A percentile compares a stretch with the other conserved stretches of the same genome.
Evolutionary conservation across 2,329 filamentous ascomycete genomes (phyloP).

Genomic region (Colletotrichum endophyticum): DNA sequence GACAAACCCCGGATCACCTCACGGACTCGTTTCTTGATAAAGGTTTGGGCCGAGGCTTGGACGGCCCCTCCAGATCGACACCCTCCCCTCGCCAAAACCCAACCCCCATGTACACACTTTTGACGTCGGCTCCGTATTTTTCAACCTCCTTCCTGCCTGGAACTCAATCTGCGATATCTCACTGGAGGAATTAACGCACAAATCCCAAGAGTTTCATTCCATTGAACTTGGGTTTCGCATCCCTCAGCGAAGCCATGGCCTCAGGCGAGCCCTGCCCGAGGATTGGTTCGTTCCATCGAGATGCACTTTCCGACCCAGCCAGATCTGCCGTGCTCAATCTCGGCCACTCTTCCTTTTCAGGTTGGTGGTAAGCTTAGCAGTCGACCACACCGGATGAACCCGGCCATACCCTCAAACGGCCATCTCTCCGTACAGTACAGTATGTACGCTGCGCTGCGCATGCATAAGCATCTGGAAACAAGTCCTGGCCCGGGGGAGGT

Average conservation of each 20-base stretch:
- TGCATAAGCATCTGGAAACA: background rate
- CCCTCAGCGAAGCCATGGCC: background rate
- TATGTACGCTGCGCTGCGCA: background rate
- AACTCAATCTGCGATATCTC: background rate
- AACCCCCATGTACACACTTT: background rate
- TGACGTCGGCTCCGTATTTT: background rate
- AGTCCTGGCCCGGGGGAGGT: background rate
- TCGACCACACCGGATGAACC: conserved; percentile 18
- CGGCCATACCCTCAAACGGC: background rate
- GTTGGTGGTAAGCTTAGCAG: conserved; percentile 14
- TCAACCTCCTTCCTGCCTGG: conserved; percentile 1
- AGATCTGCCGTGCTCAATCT: conserved; percentile 18
- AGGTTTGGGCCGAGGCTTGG: conserved; percentile 13
- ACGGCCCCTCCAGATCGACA: conserved; percentile 4
- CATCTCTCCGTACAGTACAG: background rate
- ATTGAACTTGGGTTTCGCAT: background rate
- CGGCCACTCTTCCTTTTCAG: conserved; percentile 21
- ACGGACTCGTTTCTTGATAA: background rate
- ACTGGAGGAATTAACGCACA: conserved; percentile 12
- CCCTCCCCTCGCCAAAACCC: background rate
- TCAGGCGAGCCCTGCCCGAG: background rate
- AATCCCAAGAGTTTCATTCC: conserved; percentile 2
- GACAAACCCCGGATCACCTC: background rate
- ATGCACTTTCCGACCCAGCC: conserved; percentile 1
- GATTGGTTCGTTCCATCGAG: conserved; percentile 12